These are phyloP conservation scores for Kwoniella botswanensis DNA, from an alignment of 768 basidiomycete species.

Conservation along the genomic window DNA sequence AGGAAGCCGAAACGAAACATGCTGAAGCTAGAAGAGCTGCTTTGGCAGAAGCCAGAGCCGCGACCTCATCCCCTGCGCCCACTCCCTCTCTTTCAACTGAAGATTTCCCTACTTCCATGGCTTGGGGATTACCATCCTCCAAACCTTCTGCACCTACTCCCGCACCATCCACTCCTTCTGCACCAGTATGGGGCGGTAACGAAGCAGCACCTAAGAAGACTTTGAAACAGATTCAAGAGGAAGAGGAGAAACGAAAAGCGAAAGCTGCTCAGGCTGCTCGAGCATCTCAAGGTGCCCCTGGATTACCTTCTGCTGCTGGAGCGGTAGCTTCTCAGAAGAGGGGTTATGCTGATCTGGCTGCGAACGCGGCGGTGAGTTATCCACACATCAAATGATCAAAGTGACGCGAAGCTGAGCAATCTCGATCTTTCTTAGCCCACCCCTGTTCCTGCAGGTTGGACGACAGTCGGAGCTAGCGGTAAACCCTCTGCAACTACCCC, in stretches of 20 bases:
- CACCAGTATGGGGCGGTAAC: conserved; percentile 71
- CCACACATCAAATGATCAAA: not conserved
- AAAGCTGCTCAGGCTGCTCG: conserved; percentile 58
- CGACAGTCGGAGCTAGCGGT: conserved; percentile 80
- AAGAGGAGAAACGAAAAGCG: conserved; percentile 87
- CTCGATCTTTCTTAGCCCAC: conserved; percentile 3
- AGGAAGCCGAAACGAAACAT: conserved; percentile 86
- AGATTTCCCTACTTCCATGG: conserved; percentile 58
- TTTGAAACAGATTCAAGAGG: conserved; percentile 98
- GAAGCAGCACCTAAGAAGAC: conserved; percentile 74
- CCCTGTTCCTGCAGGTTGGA: conserved; percentile 69
- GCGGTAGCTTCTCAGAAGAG: conserved; percentile 63
- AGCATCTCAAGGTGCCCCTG: conserved; percentile 61
- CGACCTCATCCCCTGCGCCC: conserved; percentile 57
- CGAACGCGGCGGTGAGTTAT: conserved; percentile 60
- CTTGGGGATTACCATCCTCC: conserved; percentile 64
- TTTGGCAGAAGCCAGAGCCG: conserved; percentile 69
- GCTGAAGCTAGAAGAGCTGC: conserved; percentile 74
- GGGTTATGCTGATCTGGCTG: conserved; percentile 78
- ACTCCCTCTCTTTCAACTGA: conserved; percentile 30
- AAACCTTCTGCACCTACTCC: conserved; percentile 70
- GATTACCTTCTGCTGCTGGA: conserved; percentile 57
- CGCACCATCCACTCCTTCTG: conserved; percentile 59
- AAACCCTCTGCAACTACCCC: conserved; percentile 25
- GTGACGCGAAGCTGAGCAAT: not conserved